phyloP scores from a whole-genome alignment of 2,329 filamentous ascomycete species.

The Alternaria consortialis region DNA sequence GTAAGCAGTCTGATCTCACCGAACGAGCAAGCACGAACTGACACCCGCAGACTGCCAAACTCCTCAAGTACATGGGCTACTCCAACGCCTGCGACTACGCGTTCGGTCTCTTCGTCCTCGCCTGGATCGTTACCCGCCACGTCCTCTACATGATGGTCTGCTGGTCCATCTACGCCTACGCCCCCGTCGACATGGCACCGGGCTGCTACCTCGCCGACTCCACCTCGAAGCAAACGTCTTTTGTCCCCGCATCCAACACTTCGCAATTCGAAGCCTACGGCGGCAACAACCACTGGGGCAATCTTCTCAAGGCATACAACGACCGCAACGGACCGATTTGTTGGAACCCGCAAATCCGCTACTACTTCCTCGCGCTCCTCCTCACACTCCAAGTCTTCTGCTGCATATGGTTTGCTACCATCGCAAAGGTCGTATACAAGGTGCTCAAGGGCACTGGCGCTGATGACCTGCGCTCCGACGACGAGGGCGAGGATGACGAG shows the following conservation, averaged over 20 bases:
- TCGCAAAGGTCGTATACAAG: constrained; percentile 80
- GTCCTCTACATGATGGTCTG: constrained; percentile 79
- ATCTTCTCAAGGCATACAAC: constrained; percentile 78
- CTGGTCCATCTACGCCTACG: constrained; percentile 80
- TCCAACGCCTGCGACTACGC: constrained; percentile 78
- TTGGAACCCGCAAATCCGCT: constrained; percentile 78
- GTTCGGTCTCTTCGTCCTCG: constrained; percentile 85
- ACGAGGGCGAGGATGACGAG: constrained; percentile 74
- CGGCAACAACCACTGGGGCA: constrained; percentile 57
- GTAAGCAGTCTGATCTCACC: constrained; percentile 55
- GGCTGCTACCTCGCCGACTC: constrained; percentile 75
- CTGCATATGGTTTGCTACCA: constrained; percentile 89
- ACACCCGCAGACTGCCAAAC: constrained; percentile 78
- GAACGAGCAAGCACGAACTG: constrained; percentile 6
- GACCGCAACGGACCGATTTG: constrained; percentile 78
- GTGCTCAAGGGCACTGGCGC: constrained; percentile 80
- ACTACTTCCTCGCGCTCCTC: constrained; percentile 79
- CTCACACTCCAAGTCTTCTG: constrained; percentile 81
- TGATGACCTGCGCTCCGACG: constrained; percentile 88
- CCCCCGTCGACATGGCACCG: constrained; percentile 67
- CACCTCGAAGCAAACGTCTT: constrained; percentile 39
- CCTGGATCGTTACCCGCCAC: constrained; percentile 86
- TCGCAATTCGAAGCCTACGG: constrained; percentile 48
- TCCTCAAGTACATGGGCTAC: constrained; percentile 85
- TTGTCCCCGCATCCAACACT: constrained; percentile 65